Evolutionary conservation across 163 green algal genomes (phyloP), one percentile per base, ranked within the genome.

Genomic region (Prototheca wickerhamii): DNA sequence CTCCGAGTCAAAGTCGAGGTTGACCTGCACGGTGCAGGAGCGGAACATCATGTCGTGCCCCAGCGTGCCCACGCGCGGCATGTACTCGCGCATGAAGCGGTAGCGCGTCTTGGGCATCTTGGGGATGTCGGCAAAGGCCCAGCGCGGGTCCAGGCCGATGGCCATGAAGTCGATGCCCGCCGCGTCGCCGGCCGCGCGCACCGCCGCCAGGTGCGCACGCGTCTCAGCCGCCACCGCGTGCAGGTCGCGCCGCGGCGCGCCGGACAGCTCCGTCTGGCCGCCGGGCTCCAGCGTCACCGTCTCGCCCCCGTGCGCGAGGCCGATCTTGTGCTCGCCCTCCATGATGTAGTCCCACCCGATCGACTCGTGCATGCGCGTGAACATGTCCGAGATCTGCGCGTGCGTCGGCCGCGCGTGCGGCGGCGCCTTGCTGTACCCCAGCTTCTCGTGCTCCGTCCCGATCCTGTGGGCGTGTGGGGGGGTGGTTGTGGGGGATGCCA

Each of bases 11-110:
- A 94, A 99, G 78, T 99, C 93, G 49, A 99, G 78, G 80, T 98
- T 98, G 17, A 98, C 84, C 83, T 98, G 92, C 28, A 98, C 88
- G 28, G 93, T 98, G 74, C 85, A 95, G 15, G 89, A 96, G n/a
- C 93, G 78, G 78, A 97, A 96, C 93, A 99, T 99, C 93, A 99
- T 99, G 78, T 99, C 93, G 42, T 90, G 82, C 0, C 93, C 93
- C 59, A 94, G 78, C 17, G 50, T 86, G 37, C 93, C 93, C 2
- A 91, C 82, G 20, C 77, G 97, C 21, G 93, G 93, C 93, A 99
- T 98, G 85, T 99, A 98, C 3, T 87, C 65, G 31, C 79, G 82
- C 91, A 98, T 98, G 70, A 97, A 88, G 35, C 78, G 73, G 77
- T 96, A 96, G 30, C 59, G 25, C 8, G 80, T 81, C 73, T 99